These are phyloP conservation scores for Rosa hybrid DNA, from an alignment of 331 rosid genomes.

Conservation along the genomic window DNA sequence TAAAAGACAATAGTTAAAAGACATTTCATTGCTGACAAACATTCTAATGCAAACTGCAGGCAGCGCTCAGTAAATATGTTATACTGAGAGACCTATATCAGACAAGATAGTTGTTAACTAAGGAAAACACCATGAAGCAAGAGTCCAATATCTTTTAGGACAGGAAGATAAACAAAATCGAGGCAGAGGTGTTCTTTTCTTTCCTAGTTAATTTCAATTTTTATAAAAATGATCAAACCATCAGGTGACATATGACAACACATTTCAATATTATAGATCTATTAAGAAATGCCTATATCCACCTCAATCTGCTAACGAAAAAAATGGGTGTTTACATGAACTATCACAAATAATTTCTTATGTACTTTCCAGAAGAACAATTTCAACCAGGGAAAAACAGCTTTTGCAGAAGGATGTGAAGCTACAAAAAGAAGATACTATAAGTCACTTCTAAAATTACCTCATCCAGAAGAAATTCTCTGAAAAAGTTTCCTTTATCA, in stretches of 20 bases:
- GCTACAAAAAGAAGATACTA: background rate
- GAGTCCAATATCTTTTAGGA: background rate
- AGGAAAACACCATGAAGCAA: background rate
- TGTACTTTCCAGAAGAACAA: background rate
- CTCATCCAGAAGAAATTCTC: constrained; percentile 98
- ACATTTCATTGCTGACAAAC: background rate
- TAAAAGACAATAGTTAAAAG: constrained; percentile 22
- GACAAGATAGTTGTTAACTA: background rate
- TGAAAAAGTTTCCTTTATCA: constrained; percentile 85
- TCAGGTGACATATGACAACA: background rate
- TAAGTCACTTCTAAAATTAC: constrained; percentile 44
- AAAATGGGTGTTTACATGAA: background rate
- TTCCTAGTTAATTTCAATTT: background rate
- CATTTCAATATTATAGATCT: background rate
- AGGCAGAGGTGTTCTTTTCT: background rate
- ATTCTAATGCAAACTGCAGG: background rate
- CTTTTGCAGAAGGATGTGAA: constrained; percentile 9
- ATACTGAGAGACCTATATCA: background rate
- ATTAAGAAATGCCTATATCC: background rate
- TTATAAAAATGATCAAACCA: background rate
- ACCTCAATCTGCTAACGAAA: background rate
- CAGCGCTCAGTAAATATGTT: background rate
- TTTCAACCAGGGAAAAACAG: background rate
- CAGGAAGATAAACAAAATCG: background rate
- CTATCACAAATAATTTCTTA: background rate